Conservation (phyloP, 192 early-diverging fungal genomes). For the Mortierella alpina region DNA sequence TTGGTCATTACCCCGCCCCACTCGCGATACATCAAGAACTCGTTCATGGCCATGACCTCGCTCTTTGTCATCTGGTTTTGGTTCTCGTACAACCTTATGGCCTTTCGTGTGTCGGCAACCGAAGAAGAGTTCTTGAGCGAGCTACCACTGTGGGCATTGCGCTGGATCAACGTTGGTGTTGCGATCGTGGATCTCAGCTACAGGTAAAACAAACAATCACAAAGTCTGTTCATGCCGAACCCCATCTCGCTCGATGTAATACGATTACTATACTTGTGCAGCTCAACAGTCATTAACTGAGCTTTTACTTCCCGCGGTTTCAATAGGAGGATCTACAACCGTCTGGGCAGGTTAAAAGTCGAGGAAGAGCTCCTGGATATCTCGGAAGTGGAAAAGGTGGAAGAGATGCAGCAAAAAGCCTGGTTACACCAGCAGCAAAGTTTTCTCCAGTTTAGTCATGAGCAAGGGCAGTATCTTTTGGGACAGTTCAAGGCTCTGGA, state of each 20-base stretch:
- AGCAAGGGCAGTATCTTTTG: constrained; percentile 42
- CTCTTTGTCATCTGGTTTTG: constrained; percentile 61
- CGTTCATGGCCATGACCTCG: constrained; percentile 55
- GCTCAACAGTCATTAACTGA: not conserved
- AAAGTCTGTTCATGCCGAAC: not conserved
- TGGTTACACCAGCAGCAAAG: constrained; percentile 45
- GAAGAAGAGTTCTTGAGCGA: constrained; percentile 64
- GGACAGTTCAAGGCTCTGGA: constrained; percentile 47
- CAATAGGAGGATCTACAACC: constrained; percentile 42
- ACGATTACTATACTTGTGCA: not conserved
- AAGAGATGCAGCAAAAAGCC: constrained; percentile 45
- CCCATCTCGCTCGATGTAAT: too few relatives aligned
- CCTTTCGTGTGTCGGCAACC: constrained; percentile 54
- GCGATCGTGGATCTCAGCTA: constrained; percentile 63
- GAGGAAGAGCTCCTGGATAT: constrained; percentile 53
- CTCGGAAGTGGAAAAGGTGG: constrained; percentile 49
- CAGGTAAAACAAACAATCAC: constrained; percentile 9
- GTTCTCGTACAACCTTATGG: constrained; percentile 68
- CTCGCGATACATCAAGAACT: constrained; percentile 47
- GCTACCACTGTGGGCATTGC: constrained; percentile 63
- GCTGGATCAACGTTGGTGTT: constrained; percentile 68
- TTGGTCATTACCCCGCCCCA: constrained; percentile 54
- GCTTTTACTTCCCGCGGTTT: not conserved
- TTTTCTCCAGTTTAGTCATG: constrained; percentile 42
- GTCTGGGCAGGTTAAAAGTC: constrained; percentile 40